phyloP scores from a whole-genome alignment of 2,329 filamentous ascomycete species.

The Pestalotiopsis sp. region DNA sequence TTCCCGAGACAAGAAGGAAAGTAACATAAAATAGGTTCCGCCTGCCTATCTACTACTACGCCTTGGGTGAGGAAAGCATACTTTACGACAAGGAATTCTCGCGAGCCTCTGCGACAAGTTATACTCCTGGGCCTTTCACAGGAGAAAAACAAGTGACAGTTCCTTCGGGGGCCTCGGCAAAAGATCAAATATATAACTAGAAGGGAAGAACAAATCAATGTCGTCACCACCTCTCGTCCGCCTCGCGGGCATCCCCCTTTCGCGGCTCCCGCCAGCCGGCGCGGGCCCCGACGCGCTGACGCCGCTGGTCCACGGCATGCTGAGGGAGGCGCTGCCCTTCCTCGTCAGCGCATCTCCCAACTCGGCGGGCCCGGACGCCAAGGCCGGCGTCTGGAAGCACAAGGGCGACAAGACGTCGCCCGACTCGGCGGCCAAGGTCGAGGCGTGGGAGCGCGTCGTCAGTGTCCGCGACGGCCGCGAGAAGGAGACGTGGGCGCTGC shows the following conservation, averaged over 20 bases:
- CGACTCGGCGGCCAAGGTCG: slow-evolving; percentile 52
- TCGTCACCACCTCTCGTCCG: slow-evolving; percentile 47
- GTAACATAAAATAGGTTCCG: too few relatives aligned
- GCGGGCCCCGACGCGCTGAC: slow-evolving; percentile 45
- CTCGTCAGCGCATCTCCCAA: slow-evolving; percentile 55
- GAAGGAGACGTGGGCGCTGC: slow-evolving; percentile 64
- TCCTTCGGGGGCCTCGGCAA: background rate
- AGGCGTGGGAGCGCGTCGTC: slow-evolving; percentile 52
- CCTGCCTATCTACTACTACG: too few relatives aligned
- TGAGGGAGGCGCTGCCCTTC: slow-evolving; percentile 63
- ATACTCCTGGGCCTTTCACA: too few relatives aligned
- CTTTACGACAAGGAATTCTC: too few relatives aligned
- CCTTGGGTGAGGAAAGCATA: too few relatives aligned
- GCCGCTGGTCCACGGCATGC: slow-evolving; percentile 53
- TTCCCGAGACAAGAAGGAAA: too few relatives aligned
- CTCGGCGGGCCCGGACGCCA: slow-evolving; percentile 34
- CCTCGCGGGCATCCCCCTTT: slow-evolving; percentile 52
- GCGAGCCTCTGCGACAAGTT: too few relatives aligned
- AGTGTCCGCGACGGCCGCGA: background rate
- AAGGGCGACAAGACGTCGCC: slow-evolving; percentile 52
- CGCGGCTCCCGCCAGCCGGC: slow-evolving; percentile 47
- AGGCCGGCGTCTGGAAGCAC: slow-evolving; percentile 46
- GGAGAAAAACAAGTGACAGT: too few relatives aligned
- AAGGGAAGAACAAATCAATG: background rate
- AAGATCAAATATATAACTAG: background rate